Base-by-base conservation (phyloP, 2,329 filamentous ascomycete species). In the Emmonsia crescens region DNA sequence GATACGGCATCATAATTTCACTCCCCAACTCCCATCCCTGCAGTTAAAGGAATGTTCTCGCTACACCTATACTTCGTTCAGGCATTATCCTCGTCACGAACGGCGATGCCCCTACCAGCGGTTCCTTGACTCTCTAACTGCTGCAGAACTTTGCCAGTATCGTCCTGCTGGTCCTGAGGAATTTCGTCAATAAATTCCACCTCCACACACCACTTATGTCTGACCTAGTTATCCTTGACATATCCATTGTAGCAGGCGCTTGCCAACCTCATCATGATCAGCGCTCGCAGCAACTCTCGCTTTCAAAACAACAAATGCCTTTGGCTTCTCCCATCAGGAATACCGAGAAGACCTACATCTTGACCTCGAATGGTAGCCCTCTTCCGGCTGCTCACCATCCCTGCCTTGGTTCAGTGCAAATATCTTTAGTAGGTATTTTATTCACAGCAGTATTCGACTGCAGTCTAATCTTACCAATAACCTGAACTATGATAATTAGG, bases 141-240 rank as follows among this genome's bases (percentile, higher is more conserved):
- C 31, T 52, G 62, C 54, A 62, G 49, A 21, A 62, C 57, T 31
- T 57, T 60, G n/a, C 63, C 31, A 91, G 72, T 61, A 91, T 89
- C 82, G 91, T 91, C 10, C 88, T 88, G 68, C 83, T 87, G 0
- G 86, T 82, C 88, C 80, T 91, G 91, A 14, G 88, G 88, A 29
- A 91, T 83, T 57, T 78, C 79, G 10, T 72, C 63, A 12, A 74
- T 63, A 57, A 76, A 71, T 58, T 75, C 73, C 19, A 76, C 66
- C 64, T 74, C 74, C 5, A 67, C 67, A 57, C 75, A 63, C 73
- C 73, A 75, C 64, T 76, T 76, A 54, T 74, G 69, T 31, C 82
- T 78, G 1, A 87, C 85, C 72, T 89, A 87, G 73, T 84, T 85
- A 56, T 83, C 79, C 69, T 83, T 79, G 3, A 90, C 85, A 70